Evolutionary conservation across 2,329 filamentous ascomycete genomes (phyloP).

Genomic region (Podosphaera xanthii): DNA sequence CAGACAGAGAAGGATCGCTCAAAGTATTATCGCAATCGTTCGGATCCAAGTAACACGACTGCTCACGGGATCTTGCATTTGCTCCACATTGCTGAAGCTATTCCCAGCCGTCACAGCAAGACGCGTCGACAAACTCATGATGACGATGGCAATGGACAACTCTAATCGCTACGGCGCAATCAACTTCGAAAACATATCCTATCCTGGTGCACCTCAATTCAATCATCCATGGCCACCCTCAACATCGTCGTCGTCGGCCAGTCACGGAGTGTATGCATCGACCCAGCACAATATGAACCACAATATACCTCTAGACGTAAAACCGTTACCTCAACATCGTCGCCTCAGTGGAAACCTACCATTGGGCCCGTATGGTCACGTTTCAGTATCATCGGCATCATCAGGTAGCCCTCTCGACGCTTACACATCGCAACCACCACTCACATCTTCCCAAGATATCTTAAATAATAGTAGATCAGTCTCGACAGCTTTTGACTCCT

Average conservation of each 20-base stretch:
- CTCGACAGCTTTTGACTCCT: slow-evolving; percentile 45
- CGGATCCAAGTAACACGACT: slow-evolving; percentile 6
- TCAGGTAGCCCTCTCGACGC: slow-evolving; percentile 45
- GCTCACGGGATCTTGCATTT: slow-evolving; percentile 15
- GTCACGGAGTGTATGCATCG: slow-evolving; percentile 36
- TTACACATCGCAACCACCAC: slow-evolving; percentile 41
- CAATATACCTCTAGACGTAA: slow-evolving; percentile 31
- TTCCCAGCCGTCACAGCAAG: slow-evolving; percentile 2
- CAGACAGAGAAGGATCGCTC: neutral
- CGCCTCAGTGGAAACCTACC: slow-evolving; percentile 32
- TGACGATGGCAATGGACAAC: slow-evolving; percentile 90
- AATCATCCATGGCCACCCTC: slow-evolving; percentile 68
- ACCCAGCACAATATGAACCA: slow-evolving; percentile 34
- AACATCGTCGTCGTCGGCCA: slow-evolving; percentile 22
- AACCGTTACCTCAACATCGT: slow-evolving; percentile 29
- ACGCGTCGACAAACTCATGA: slow-evolving; percentile 18
- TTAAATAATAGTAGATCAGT: slow-evolving; percentile 35
- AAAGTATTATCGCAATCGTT: neutral
- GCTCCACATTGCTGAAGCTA: slow-evolving; percentile 11
- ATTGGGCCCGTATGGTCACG: slow-evolving; percentile 48
- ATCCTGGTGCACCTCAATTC: slow-evolving; percentile 46
- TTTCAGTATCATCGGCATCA: slow-evolving; percentile 51
- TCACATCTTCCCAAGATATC: slow-evolving; percentile 53
- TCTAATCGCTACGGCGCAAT: slow-evolving; percentile 59
- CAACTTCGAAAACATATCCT: slow-evolving; percentile 57